A percentile compares a stretch with the other conserved stretches of the same genome.
These are phyloP conservation scores for Viscum album DNA, from an alignment of 177 flowering plant genomes.

Conservation along the genomic window DNA sequence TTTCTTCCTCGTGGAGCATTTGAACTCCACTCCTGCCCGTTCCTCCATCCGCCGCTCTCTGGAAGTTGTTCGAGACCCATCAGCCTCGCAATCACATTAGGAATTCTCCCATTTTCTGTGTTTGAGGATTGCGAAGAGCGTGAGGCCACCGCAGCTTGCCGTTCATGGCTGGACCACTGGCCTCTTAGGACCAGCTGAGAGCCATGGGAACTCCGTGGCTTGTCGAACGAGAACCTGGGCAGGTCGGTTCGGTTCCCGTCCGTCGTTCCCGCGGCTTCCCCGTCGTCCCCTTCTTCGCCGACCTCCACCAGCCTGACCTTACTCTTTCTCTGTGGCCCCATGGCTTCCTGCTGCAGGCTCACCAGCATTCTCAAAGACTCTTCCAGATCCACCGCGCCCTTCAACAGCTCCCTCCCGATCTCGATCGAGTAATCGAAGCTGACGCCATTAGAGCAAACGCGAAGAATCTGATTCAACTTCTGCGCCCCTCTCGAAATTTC, in stretches of 20 bases:
- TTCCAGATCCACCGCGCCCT: constrained; percentile 75
- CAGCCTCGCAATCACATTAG: constrained; percentile 75
- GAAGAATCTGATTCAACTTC: constrained; percentile 60
- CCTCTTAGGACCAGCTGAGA: constrained; percentile 18
- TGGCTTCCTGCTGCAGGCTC: constrained; percentile 44
- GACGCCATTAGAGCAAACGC: constrained; percentile 44
- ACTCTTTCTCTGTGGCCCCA: constrained; percentile 29
- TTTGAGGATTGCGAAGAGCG: too few species aligned
- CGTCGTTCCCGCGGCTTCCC: constrained; percentile 18
- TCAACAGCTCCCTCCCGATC: constrained; percentile 58
- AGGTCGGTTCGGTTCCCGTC: constrained; percentile 27
- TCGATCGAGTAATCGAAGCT: constrained; percentile 47
- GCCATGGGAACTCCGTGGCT: constrained; percentile 25
- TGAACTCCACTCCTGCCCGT: too few species aligned
- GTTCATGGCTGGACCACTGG: constrained; percentile 20
- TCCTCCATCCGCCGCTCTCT: constrained; percentile 21
- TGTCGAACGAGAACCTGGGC: constrained; percentile 63
- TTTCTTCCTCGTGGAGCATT: too few species aligned
- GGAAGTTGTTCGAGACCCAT: constrained; percentile 83
- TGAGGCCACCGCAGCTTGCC: constrained; percentile 14
- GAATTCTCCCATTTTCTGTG: constrained; percentile 45
- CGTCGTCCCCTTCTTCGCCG: constrained; percentile 48
- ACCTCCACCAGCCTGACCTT: constrained; percentile 47
- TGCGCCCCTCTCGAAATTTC: constrained; percentile 74
- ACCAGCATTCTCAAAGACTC: constrained; percentile 66